phyloP scores from a whole-genome alignment of 768 basidiomycete genomes.

The Cystoderma amianthinum region DNA sequence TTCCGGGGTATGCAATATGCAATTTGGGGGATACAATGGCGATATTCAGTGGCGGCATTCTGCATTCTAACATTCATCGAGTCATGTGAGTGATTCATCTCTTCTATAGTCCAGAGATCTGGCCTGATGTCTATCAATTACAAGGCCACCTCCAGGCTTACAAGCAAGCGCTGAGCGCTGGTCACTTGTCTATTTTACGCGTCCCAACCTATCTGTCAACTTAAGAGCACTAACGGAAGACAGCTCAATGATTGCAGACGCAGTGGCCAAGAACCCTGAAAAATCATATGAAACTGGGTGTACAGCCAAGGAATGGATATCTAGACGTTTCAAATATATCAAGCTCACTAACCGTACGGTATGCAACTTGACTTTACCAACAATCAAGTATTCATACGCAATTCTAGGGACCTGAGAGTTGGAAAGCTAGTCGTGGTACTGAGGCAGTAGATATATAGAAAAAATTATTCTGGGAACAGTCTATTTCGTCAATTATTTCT shows the following conservation, averaged over 20 bases:
- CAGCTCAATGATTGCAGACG: conserved; percentile 36
- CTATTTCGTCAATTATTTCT: no score
- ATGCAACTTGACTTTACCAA: no score
- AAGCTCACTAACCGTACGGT: conserved; percentile 2
- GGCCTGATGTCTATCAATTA: neutral
- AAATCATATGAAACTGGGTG: conserved; percentile 5
- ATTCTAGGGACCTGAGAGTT: neutral
- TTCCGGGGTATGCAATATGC: conserved; percentile 52
- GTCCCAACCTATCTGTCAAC: conserved; percentile 39
- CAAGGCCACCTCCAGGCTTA: conserved; percentile 39
- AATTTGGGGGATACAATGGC: conserved; percentile 58
- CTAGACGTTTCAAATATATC: conserved; percentile 1
- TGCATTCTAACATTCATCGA: conserved; percentile 59
- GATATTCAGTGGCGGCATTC: conserved; percentile 56
- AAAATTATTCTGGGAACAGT: neutral
- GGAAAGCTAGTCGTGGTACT: neutral
- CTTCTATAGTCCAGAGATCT: neutral
- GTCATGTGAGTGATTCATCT: conserved; percentile 36
- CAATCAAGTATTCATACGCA: neutral
- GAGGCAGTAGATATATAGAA: neutral
- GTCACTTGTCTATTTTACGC: conserved; percentile 57
- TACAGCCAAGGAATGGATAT: conserved; percentile 1
- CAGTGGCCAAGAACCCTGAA: conserved; percentile 18
- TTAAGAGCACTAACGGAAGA: conserved; percentile 38
- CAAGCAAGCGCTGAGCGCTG: conserved; percentile 43